phyloP scores from a whole-genome alignment of 2,329 filamentous ascomycete genomes.

The Pseudofabraea citricarpa region DNA sequence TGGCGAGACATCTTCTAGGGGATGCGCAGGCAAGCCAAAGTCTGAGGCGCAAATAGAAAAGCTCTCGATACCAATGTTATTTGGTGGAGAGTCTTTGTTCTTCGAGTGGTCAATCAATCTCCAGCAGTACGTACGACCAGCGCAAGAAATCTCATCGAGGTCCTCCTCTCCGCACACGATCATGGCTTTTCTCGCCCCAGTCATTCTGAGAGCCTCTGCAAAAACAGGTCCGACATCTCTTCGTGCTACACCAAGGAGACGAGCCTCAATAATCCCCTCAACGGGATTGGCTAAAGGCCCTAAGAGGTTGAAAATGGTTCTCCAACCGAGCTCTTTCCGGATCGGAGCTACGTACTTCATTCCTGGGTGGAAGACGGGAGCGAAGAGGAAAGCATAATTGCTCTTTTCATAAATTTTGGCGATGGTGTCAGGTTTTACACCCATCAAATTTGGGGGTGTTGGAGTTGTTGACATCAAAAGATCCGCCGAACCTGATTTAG shows the following conservation, averaged over 20 bases:
- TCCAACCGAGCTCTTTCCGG: slow-evolving; percentile 82
- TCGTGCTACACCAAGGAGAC: slow-evolving; percentile 89
- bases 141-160: slow-evolving; percentile 91
- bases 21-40: slow-evolving; percentile 75
- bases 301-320: slow-evolving; percentile 96
- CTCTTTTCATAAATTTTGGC: slow-evolving; percentile 67
- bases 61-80: slow-evolving; percentile 58
- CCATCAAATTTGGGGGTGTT: slow-evolving; percentile 66
- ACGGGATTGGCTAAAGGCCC: slow-evolving; percentile 90
- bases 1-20: slow-evolving; percentile 72
- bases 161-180: slow-evolving; percentile 93
- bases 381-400: slow-evolving; percentile 95
- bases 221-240: slow-evolving; percentile 85
- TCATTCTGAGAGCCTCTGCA: slow-evolving; percentile 73
- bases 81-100: slow-evolving; percentile 28
- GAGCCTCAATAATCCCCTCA: slow-evolving; percentile 78
- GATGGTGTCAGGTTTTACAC: slow-evolving; percentile 69
- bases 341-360: slow-evolving; percentile 87
- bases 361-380: slow-evolving; percentile 91
- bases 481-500: slow-evolving; percentile 92
- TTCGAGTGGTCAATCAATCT: slow-evolving; percentile 53
- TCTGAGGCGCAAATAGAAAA: slow-evolving; percentile 79
- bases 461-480: slow-evolving; percentile 74
- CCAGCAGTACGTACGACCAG: slow-evolving; percentile 87
- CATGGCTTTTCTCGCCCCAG: slow-evolving; percentile 76